Evolutionary conservation across 106 monocot species (phyloP), one percentile per base, ranked within the genome.

Genomic region (Iris macrosiphon): DNA sequence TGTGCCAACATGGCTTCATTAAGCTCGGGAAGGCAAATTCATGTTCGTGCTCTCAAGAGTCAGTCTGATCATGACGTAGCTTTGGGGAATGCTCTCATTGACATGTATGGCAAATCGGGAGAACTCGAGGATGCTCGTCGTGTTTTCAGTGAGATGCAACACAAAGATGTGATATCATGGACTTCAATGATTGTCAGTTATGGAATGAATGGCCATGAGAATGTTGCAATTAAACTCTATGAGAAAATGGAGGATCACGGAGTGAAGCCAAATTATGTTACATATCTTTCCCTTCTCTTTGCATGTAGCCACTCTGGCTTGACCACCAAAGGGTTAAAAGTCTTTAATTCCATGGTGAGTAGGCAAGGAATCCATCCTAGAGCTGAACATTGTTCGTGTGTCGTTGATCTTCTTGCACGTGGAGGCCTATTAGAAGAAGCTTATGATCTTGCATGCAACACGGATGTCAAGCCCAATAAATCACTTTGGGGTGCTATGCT

Each of bases 51-150:
- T 29, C 25, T 70, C 2, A 88, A 95, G 62, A 74, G 55, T 16
- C 65, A 72, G 12, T 38, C 62, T 18, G 44, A 49, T 39, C 33
- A 35, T 72, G 94, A 95, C 66, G 44, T 79, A 21, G 81, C 84
- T 23, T 68, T 95, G 49, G 59, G 57, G 2, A 95, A 85, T 74
- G 66, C 94, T 40, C 59, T 95, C 3, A 68, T 89, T 49, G 79
- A 95, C 37, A 85, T 95, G 94, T 93, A 93, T 63, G 74, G 77
- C 3, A 93, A 93, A 58, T 67, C 74, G 12, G 93, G 93, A 34
- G 82, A 78, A 52, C 71, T 93, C 32, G 21, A 77, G 58, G 75
- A 80, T 59, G 87, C 93, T n/a, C 70, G 49, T 31, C 64, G 18
- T 48, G 76, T 71, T 55, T 92, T 93, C 69, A 62, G 77, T 77